These are phyloP conservation scores for Neurospora sp. DNA, from an alignment of 2,329 filamentous ascomycete species.

Conservation along the genomic window DNA sequence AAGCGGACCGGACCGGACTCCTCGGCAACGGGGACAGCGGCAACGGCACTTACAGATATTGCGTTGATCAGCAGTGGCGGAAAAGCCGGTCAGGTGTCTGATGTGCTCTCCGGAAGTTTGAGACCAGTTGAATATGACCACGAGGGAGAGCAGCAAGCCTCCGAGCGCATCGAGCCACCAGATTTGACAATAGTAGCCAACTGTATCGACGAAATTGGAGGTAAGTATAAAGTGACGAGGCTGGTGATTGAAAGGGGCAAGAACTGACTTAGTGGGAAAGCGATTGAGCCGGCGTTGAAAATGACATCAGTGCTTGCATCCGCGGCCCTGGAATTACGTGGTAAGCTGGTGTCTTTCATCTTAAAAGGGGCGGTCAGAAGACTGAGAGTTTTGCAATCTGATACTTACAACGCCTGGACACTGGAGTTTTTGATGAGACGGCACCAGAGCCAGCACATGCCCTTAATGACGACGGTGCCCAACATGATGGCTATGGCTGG, in stretches of 20 bases:
- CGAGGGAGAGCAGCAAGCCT: conserved; percentile 65
- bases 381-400: not conserved
- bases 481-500: conserved; percentile 74
- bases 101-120: conserved; percentile 67
- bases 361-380: not conserved
- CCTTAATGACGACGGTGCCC: conserved; percentile 72
- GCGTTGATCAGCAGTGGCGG: conserved; percentile 69
- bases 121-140: conserved; percentile 75
- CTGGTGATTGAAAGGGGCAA: not conserved
- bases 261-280: conserved; percentile 61
- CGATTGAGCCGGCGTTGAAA: conserved; percentile 82
- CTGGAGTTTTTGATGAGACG: conserved; percentile 77
- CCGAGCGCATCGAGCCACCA: conserved; percentile 82
- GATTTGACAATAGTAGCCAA: conserved; percentile 64
- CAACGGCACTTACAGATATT: conserved; percentile 46
- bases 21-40: not conserved
- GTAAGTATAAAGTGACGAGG: not conserved
- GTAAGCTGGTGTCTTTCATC: not conserved
- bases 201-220: conserved; percentile 19
- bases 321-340: conserved; percentile 16
- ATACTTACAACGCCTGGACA: conserved; percentile 62
- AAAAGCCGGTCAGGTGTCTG: conserved; percentile 69
- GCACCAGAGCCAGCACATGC: conserved; percentile 78
- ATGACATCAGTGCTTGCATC: conserved; percentile 51
- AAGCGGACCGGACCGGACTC: not conserved